Base-by-base conservation (phyloP, 192 early-diverging fungal genomes). In the Haplosporangium gracile region DNA sequence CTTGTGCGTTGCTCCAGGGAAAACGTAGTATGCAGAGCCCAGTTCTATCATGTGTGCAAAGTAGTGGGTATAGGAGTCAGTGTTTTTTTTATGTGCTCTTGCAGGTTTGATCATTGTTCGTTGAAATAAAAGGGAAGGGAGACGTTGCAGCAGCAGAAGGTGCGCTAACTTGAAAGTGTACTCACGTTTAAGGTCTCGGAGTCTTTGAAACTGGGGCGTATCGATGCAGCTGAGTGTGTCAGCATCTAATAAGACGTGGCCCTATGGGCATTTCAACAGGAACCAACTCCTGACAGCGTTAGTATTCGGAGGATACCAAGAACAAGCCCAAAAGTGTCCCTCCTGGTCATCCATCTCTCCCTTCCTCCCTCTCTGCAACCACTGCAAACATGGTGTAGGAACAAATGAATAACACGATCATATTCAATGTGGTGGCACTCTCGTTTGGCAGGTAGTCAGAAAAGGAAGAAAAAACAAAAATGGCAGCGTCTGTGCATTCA, bases 181-280 rank as follows among this genome's bases (percentile, higher is more conserved):
- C 65, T 72, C 83, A 93, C 87, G 98, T 84, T 97, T 99, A 26
- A 99, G 86, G 78, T 97, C 93, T n/a, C 98, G 94, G 72, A 99
- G 92, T 38, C 98, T 91, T 88, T 99, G 98, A 82, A 99, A 99
- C 90, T 99, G 97, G 11, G 95, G 93, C 16, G 98, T 99, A 79
- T 99, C 98, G 34, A 98, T 96, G 53, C 95, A 89, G 47, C 93
- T 88, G 32, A 97, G 87, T 63, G 88, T 89, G 51, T 90, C 85
- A 49, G 91, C 83, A 72, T 94, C 95, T 11, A 99, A 89, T 26
- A 89, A 82, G 72, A 99, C 97, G 88, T 94, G 94, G 11, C 95
- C 95, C 90, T 93, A 76, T 60, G 65, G 11, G 15, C n/a, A 71
- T 42, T 18, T 22, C 18, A 36, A 55, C 22, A 22, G 51, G 51